phyloP scores from a whole-genome alignment of 2,329 filamentous ascomycete genomes.

The Pseudogymnoascus sp. region DNA sequence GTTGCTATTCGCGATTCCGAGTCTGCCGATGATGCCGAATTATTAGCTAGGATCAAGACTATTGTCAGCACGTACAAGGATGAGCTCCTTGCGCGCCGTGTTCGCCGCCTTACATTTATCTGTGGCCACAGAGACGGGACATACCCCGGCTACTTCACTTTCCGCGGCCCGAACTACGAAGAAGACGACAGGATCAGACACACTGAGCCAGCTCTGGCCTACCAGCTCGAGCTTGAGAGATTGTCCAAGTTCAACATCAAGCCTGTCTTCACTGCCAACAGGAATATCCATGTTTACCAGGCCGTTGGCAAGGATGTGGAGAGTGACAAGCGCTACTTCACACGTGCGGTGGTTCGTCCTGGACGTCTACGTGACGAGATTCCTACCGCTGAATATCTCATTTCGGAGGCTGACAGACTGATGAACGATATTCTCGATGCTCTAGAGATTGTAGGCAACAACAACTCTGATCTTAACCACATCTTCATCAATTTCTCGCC shows the following conservation, averaged over 20 bases:
- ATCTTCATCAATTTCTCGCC: slow-evolving; percentile 99
- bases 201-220: slow-evolving; percentile 90
- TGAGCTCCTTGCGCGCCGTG: slow-evolving; percentile 71
- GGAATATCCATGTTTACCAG: slow-evolving; percentile 98
- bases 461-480: slow-evolving; percentile 98
- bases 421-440: slow-evolving; percentile 98
- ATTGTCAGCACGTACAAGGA: slow-evolving; percentile 77
- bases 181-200: slow-evolving; percentile 97
- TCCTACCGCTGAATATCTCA: slow-evolving; percentile 95
- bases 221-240: slow-evolving; percentile 94
- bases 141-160: slow-evolving; percentile 96
- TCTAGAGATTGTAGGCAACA: slow-evolving; percentile 96
- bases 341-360: slow-evolving; percentile 87
- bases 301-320: slow-evolving; percentile 90
- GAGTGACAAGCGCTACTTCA: slow-evolving; percentile 97
- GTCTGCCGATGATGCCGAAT: slow-evolving; percentile 73
- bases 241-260: slow-evolving; percentile 97
- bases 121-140: slow-evolving; percentile 90
- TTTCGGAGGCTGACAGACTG: slow-evolving; percentile 90
- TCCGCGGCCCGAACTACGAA: slow-evolving; percentile 82
- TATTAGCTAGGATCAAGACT: slow-evolving; percentile 65
- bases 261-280: slow-evolving; percentile 97
- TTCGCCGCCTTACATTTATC: slow-evolving; percentile 92
- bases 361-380: slow-evolving; percentile 95
- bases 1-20: slow-evolving; percentile 87